Evolutionary conservation across 2,329 filamentous ascomycete species (phyloP).

Genomic region (Metarhizium guizhouense): DNA sequence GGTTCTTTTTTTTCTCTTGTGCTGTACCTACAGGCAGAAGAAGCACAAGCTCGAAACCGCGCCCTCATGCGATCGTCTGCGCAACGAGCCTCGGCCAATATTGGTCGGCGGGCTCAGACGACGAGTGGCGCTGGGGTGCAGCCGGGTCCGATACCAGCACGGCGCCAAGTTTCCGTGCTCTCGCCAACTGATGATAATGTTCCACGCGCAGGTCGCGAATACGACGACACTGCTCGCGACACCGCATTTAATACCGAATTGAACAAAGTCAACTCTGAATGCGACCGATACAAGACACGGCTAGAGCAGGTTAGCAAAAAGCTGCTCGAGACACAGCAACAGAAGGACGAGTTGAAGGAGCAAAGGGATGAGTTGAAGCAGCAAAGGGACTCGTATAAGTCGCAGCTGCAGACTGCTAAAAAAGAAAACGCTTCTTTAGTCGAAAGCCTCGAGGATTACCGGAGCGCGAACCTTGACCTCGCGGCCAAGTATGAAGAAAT

Average conservation of each 20-base stretch:
- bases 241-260: constrained; percentile 13
- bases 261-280: constrained; percentile 14
- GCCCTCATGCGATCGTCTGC: constrained; percentile 8
- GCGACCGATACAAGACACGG: constrained; percentile 16
- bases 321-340: constrained; percentile 16
- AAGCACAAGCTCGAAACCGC: background rate
- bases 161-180: background rate
- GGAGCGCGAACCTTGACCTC: constrained; percentile 7
- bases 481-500: constrained; percentile 16
- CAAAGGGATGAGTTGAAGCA: constrained; percentile 6
- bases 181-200: constrained; percentile 2
- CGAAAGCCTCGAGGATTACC: constrained; percentile 7
- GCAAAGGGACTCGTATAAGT: background rate
- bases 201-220: constrained; percentile 6
- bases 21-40: background rate
- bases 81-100: constrained; percentile 11
- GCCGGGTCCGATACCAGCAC: constrained; percentile 3
- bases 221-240: constrained; percentile 11
- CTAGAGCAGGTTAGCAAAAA: constrained; percentile 21
- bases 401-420: background rate
- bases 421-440: constrained; percentile 11
- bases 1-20: too few relatives aligned
- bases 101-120: constrained; percentile 8
- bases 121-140: background rate
- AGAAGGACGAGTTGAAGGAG: constrained; percentile 11